Evolutionary conservation across 2,329 filamentous ascomycete genomes (phyloP), one percentile per base, ranked within the genome.

Genomic region (Eurotiales sp.): DNA sequence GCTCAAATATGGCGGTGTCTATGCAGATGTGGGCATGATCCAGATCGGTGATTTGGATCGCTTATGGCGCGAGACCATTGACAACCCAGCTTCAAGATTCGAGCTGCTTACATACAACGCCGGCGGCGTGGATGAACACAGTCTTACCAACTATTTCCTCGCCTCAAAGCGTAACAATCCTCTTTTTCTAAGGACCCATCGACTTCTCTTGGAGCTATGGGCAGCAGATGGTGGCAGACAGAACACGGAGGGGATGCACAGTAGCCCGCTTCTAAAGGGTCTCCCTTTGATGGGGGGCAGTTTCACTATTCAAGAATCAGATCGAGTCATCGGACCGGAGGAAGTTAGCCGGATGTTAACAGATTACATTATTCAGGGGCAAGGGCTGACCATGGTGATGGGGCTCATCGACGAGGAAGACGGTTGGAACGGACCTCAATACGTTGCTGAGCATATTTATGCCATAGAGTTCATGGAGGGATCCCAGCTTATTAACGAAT

Each of bases 321-420:
- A 63, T 8, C 69, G 56, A 46, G 64, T 55, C 11, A 68, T 66
- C 58, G 64, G 61, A 3, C 59, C 70, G 3, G 71, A 76, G 6
- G 73, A 73, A 27, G 59, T 66, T 11, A 68, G 69, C 32, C 67
- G 61, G 49, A 67, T 76, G 55, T 67, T 82, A 58, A 76, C 74
- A 2, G 79, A 83, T 57, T 83, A 83, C 55, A 80, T 81, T 50
- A 75, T 78, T 36, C 79, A 83, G 54, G 79, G 77, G 3, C 78
- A 81, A 54, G 77, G 69, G 3, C 72, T 80, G 55, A 72, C 69
- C 6, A 64, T 77, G 63, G 78, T 77, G 1, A 75, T 80, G 73
- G 72, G 75, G 2, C 71, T 78, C 4, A 59, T 80, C 0, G 79
- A 82, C 54, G 65, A 72, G 3, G 72, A 75, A 25, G 74, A 72